Conservation (phyloP, 225 moss, liverwort and hornwort species). For the Marchantia paleacea region DNA sequence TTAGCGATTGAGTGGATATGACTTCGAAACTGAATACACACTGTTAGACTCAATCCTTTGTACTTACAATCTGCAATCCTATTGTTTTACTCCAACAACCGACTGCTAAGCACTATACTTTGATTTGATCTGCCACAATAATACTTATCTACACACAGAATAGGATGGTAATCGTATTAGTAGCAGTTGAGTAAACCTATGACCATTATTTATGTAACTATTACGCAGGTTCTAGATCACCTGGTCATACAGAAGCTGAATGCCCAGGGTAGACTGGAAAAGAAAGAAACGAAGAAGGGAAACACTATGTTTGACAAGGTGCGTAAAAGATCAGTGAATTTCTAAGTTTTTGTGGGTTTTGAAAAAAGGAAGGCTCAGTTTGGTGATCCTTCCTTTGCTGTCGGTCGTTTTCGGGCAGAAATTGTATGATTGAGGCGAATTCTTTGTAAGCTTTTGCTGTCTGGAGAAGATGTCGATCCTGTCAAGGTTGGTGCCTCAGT, state of each 20-base stretch:
- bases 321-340: neutral
- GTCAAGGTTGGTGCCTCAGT: neutral
- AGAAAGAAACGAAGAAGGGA: constrained; percentile 96
- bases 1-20: too few relatives aligned
- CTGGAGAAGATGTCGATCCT: neutral
- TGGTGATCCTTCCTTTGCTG: neutral
- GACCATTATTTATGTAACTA: neutral
- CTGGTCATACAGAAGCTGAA: constrained; percentile 98
- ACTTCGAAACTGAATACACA: too few relatives aligned
- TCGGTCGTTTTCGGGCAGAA: neutral
- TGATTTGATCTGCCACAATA: too few relatives aligned
- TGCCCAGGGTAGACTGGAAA: constrained; percentile 95
- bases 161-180: too few relatives aligned
- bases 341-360: neutral
- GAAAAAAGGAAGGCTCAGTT: neutral
- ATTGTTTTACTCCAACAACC: too few relatives aligned
- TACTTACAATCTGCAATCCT: too few relatives aligned
- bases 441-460: neutral
- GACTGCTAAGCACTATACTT: too few relatives aligned
- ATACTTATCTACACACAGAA: too few relatives aligned
- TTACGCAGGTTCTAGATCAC: constrained; percentile 86
- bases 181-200: too few relatives aligned
- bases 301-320: constrained; percentile 93
- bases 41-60: too few relatives aligned
- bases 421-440: neutral